Percentiles rank a stretch among this genome's conserved stretches.
Evolutionary conservation across 257 asterid species (phyloP).

Genomic region (Ligustrum vulgare): DNA sequence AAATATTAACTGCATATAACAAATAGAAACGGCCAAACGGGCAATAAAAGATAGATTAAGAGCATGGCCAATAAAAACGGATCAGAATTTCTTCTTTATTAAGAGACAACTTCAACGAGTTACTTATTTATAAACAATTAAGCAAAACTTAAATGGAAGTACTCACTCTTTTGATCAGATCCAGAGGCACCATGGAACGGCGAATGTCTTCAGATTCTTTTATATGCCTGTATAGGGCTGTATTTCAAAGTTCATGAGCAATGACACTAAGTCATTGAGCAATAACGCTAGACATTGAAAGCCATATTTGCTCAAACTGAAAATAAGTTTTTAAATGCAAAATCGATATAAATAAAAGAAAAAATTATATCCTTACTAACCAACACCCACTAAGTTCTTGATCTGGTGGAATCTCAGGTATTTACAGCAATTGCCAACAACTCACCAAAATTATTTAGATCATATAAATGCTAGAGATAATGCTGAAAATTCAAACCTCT

Average conservation of each 20-base stretch:
- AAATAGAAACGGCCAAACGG: neutral
- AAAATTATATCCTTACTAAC: neutral
- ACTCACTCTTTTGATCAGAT: conserved; percentile 82
- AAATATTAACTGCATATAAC: conserved; percentile 7
- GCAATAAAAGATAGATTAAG: neutral
- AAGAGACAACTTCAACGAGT: neutral
- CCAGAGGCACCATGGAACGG: conserved; percentile 68
- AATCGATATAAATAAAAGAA: neutral
- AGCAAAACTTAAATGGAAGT: neutral
- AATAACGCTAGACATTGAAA: conserved; percentile 11
- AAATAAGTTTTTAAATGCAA: neutral
- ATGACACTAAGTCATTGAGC: conserved; percentile 1
- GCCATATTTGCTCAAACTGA: conserved; percentile 2
- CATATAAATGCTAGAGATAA: neutral
- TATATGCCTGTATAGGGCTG: conserved; percentile 60
- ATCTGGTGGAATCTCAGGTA: neutral
- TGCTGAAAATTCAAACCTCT: neutral
- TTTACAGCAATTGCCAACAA: neutral
- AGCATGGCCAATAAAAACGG: neutral
- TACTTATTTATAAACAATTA: neutral
- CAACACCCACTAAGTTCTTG: neutral
- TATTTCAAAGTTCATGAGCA: conserved; percentile 5
- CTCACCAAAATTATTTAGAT: neutral
- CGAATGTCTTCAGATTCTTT: conserved; percentile 84
- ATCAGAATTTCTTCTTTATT: conserved; percentile 3